Conservation (phyloP, 2,329 filamentous ascomycete genomes). For the Colletotrichum sp. region DNA sequence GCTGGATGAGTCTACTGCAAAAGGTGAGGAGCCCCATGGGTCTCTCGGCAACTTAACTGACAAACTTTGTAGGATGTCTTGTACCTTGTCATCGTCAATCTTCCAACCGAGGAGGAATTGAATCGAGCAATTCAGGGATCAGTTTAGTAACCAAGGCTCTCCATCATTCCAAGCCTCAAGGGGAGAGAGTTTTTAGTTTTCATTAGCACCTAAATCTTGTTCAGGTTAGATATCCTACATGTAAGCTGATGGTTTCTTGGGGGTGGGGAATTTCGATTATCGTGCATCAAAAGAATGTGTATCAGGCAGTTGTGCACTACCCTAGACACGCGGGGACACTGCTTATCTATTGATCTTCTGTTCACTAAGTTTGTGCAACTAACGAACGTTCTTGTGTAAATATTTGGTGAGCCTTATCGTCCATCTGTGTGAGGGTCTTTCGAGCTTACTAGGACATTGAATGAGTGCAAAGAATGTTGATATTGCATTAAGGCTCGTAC, state of each 20-base stretch:
- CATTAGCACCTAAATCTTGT: not conserved
- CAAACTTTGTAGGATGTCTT: not conserved
- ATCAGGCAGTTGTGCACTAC: too few species aligned
- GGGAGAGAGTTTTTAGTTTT: rapidly evolving
- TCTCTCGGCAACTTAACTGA: not conserved
- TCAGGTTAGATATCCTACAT: not conserved
- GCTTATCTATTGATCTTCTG: too few species aligned
- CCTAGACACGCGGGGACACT: too few species aligned
- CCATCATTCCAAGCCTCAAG: not conserved
- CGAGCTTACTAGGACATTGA: too few species aligned
- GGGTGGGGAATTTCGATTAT: too few species aligned
- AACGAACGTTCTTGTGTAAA: too few species aligned
- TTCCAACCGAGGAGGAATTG: not conserved
- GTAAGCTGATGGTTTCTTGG: not conserved
- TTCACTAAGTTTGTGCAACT: too few species aligned
- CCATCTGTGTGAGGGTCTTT: too few species aligned
- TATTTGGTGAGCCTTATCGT: too few species aligned
- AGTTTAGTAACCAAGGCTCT: not conserved
- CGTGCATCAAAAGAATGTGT: too few species aligned
- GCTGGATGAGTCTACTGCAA: not conserved
- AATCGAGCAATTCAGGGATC: not conserved
- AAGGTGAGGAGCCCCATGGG: not conserved
- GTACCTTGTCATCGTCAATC: not conserved
- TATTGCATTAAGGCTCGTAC: not conserved
- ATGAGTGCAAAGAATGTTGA: not conserved